Percentiles rank a stretch among this genome's conserved stretches.
These are phyloP conservation scores for Mycena polygramma DNA, from an alignment of 768 basidiomycete genomes.

Conservation along the genomic window DNA sequence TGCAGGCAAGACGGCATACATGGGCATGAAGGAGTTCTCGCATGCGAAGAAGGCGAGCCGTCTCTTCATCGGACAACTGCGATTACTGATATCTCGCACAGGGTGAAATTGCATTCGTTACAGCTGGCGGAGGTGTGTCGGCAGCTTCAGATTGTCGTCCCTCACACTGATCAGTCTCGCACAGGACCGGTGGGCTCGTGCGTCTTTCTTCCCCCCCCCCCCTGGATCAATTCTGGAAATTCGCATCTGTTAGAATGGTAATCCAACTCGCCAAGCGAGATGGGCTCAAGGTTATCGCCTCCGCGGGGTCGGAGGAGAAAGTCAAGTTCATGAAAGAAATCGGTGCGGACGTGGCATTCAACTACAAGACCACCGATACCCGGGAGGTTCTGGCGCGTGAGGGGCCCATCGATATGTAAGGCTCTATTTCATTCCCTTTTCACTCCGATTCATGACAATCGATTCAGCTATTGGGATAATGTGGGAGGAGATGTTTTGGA, in stretches of 20 bases:
- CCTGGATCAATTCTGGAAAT: no score
- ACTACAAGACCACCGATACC: conserved; percentile 75
- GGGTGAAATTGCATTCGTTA: conserved; percentile 21
- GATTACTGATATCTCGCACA: no score
- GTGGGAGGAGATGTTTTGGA: conserved; percentile 74
- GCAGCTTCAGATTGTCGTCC: not conserved
- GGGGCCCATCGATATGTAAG: conserved; percentile 63
- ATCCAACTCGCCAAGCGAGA: conserved; percentile 20
- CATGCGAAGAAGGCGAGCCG: conserved; percentile 35
- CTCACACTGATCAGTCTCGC: not conserved
- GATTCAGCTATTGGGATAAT: conserved; percentile 64
- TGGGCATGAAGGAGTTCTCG: conserved; percentile 42
- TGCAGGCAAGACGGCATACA: conserved; percentile 44
- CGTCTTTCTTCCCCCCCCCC: no score
- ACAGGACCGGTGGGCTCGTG: conserved; percentile 25
- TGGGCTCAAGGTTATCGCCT: conserved; percentile 24
- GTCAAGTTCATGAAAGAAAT: conserved; percentile 69
- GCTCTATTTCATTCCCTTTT: no score
- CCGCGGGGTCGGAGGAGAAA: conserved; percentile 31
- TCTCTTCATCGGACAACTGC: no score
- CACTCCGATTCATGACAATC: no score
- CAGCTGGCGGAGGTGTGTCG: conserved; percentile 13
- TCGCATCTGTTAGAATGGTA: no score
- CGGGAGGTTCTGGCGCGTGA: conserved; percentile 65
- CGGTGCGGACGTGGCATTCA: conserved; percentile 80